A percentile compares a stretch with the other conserved stretches of the same genome.
Evolutionary conservation across 2,329 filamentous ascomycete genomes (phyloP).

Genomic region (Ophiocordyceps camponoti-floridani): DNA sequence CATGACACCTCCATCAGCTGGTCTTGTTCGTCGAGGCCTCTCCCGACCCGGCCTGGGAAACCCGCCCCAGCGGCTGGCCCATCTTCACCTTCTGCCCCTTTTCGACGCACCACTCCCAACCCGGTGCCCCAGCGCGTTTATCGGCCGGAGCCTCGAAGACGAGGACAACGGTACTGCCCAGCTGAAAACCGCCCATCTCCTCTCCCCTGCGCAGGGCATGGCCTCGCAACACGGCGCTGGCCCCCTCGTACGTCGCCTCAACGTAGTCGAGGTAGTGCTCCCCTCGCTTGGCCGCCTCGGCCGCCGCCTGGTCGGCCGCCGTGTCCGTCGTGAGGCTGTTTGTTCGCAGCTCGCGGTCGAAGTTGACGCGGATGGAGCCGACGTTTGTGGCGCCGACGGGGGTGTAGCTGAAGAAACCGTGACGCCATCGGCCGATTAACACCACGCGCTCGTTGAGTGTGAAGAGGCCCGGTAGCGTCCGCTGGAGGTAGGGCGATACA

Average conservation of each 20-base stretch:
- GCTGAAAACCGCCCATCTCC: slow-evolving; percentile 95
- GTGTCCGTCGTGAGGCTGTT: slow-evolving; percentile 90
- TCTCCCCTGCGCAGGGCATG: slow-evolving; percentile 74
- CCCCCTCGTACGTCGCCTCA: slow-evolving; percentile 72
- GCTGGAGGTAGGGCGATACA: slow-evolving; percentile 87
- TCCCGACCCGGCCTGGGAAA: slow-evolving; percentile 29
- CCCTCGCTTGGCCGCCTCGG: slow-evolving; percentile 55
- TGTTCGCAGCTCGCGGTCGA: slow-evolving; percentile 82
- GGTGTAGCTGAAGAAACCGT: slow-evolving; percentile 92
- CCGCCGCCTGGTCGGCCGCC: slow-evolving; percentile 70
- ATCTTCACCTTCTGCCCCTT: slow-evolving; percentile 81
- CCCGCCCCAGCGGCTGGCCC: slow-evolving; percentile 67
- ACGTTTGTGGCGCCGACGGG: slow-evolving; percentile 96
- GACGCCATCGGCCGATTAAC: slow-evolving; percentile 82
- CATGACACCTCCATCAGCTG: too few species aligned
- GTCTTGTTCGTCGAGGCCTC: not conserved
- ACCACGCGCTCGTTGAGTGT: slow-evolving; percentile 94
- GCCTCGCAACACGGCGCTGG: slow-evolving; percentile 62
- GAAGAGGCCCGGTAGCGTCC: slow-evolving; percentile 83
- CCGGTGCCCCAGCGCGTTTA: slow-evolving; percentile 28
- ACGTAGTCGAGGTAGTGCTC: slow-evolving; percentile 81
- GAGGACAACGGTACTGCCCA: slow-evolving; percentile 86
- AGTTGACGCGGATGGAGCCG: slow-evolving; percentile 91
- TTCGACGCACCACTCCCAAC: slow-evolving; percentile 74
- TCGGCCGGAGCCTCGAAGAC: slow-evolving; percentile 83